These are phyloP conservation scores for Mesotaenium endlicherianum DNA, from an alignment of 139 green algal species.

Conservation along the genomic window DNA sequence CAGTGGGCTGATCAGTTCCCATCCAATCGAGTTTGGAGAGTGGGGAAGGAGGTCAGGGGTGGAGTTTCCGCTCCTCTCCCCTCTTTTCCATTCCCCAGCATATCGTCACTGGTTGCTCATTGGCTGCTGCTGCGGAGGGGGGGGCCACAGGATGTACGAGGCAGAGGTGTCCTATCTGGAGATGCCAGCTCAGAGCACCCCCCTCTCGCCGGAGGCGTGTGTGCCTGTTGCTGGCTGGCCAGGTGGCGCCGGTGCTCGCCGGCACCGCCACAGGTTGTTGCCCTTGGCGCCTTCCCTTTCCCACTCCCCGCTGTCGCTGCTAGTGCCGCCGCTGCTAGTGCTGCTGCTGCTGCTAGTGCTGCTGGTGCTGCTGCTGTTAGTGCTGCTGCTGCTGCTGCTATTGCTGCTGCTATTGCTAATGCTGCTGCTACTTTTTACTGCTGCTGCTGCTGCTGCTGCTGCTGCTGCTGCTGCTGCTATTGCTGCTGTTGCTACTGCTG, in stretches of 20 bases:
- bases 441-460: too few relatives aligned
- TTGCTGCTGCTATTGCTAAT: too few relatives aligned
- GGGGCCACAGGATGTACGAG: slow-evolving; percentile 17
- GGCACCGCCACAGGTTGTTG: background rate
- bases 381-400: too few relatives aligned
- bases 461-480: too few relatives aligned
- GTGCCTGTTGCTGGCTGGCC: background rate
- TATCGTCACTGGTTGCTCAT: background rate
- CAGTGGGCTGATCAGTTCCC: too few relatives aligned
- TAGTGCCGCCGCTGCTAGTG: too few relatives aligned
- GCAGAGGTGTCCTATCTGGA: slow-evolving; percentile 36
- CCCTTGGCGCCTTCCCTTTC: too few relatives aligned
- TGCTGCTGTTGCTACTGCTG: too few relatives aligned
- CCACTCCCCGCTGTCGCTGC: too few relatives aligned
- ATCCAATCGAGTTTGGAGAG: background rate
- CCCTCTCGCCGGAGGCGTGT: background rate
- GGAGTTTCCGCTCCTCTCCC: background rate
- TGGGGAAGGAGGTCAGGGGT: background rate
- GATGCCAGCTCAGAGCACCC: background rate
- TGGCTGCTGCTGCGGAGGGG: background rate
- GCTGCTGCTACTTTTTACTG: too few relatives aligned
- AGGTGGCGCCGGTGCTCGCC: background rate
- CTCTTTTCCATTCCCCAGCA: background rate
- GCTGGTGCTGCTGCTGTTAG: too few relatives aligned
- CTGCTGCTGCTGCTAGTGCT: too few relatives aligned